Evolutionary conservation across 495 filamentous ascomycete genomes (phyloP).

Genomic region (Podospora didyma): DNA sequence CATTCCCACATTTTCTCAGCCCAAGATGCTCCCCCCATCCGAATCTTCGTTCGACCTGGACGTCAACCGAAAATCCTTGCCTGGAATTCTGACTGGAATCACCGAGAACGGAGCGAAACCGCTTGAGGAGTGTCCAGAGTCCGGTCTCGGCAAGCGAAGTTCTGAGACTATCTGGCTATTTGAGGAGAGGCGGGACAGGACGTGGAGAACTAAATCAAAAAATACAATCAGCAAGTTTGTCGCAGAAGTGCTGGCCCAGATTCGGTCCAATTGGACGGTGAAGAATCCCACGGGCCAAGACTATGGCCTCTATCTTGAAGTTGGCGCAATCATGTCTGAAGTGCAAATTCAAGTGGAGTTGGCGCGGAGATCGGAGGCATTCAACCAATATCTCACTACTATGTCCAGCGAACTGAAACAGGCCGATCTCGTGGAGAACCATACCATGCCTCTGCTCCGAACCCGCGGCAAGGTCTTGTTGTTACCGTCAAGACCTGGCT

Average conservation of each 20-base stretch:
- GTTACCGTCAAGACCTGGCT: background rate
- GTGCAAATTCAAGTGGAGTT: background rate
- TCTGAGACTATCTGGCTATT: background rate
- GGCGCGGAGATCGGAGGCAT: conserved; percentile 2
- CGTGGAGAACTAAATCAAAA: background rate
- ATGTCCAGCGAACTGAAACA: background rate
- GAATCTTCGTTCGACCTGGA: conserved; percentile 1
- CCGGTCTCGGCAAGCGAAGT: background rate
- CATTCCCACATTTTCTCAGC: background rate
- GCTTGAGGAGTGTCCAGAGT: background rate
- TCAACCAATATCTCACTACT: background rate
- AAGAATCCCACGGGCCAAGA: background rate
- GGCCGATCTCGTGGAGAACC: background rate
- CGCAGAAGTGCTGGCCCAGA: background rate
- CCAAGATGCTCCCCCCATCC: conserved; percentile 1
- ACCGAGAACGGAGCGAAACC: background rate
- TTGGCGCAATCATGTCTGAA: background rate
- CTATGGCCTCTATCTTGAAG: conserved; percentile 1
- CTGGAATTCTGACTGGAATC: background rate
- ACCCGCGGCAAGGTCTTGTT: background rate
- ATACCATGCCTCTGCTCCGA: background rate
- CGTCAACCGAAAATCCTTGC: background rate
- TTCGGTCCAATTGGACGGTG: background rate
- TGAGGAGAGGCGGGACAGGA: background rate
- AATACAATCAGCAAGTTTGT: background rate